phyloP scores from a whole-genome alignment of 2,329 filamentous ascomycete genomes.

The Ilyonectria robusta region DNA sequence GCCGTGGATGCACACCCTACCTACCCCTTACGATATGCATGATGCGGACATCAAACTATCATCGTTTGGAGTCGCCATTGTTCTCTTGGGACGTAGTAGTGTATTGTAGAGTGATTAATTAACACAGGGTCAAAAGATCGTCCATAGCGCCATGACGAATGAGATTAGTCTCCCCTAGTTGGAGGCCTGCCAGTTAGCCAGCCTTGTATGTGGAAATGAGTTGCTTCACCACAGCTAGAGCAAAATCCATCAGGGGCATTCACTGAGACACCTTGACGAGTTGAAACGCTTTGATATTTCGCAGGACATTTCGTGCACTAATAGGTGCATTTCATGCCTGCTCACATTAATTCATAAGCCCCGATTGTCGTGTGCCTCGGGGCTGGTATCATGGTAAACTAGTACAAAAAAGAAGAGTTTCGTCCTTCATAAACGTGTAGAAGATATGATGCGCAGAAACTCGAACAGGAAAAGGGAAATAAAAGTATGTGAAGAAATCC shows the following conservation, averaged over 20 bases:
- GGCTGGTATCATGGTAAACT: slow-evolving; percentile 10
- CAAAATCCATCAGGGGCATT: background rate
- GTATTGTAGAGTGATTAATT: background rate
- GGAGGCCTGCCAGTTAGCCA: slow-evolving; percentile 6
- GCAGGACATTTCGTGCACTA: background rate
- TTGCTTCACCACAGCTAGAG: background rate
- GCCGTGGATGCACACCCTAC: background rate
- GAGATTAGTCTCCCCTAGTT: background rate
- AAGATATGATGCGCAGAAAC: slow-evolving; percentile 9
- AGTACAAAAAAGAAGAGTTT: slow-evolving; percentile 13
- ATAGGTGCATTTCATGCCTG: slow-evolving; percentile 5
- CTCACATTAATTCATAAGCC: slow-evolving; percentile 22
- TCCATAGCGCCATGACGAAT: background rate
- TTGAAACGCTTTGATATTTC: slow-evolving; percentile 1
- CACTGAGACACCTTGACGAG: background rate
- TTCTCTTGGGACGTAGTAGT: background rate
- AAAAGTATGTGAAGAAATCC: slow-evolving; percentile 6
- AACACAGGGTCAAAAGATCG: background rate
- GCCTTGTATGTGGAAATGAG: background rate
- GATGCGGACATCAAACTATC: background rate
- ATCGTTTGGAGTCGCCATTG: background rate
- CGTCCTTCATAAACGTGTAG: background rate
- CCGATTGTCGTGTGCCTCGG: slow-evolving; percentile 19
- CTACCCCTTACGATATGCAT: background rate
- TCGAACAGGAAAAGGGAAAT: background rate